Evolutionary conservation across 345 rosid species (phyloP).

Genomic region (Arabidopsis suecica): DNA sequence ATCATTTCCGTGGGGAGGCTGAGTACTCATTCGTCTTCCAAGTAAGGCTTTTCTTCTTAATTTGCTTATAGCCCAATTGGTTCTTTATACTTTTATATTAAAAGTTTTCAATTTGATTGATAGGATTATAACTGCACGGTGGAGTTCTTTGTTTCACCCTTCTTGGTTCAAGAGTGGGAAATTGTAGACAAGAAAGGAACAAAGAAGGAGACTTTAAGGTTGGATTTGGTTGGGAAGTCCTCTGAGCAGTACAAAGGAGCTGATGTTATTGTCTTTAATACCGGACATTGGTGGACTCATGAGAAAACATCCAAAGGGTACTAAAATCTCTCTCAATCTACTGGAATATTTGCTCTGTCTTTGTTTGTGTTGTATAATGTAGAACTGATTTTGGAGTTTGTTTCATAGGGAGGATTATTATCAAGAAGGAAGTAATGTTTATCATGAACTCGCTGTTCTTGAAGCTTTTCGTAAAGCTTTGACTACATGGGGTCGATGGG

Average conservation of each 20-base stretch:
- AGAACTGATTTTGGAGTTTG: constrained; percentile 26
- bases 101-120: constrained; percentile 1
- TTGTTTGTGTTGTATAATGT: constrained; percentile 11
- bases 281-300: constrained; percentile 99
- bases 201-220: constrained; percentile 83
- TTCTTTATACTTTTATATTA: neutral
- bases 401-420: constrained; percentile 83
- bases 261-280: constrained; percentile 83
- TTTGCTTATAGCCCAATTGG: neutral
- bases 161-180: constrained; percentile 95
- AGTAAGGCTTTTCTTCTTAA: constrained; percentile 46
- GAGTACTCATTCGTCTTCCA: constrained; percentile 81
- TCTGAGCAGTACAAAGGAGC: constrained; percentile 78
- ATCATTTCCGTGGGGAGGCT: constrained; percentile 77
- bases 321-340: neutral
- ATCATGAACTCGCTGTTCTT: constrained; percentile 73
- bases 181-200: constrained; percentile 60
- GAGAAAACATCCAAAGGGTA: constrained; percentile 96
- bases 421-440: constrained; percentile 96
- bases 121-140: constrained; percentile 81
- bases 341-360: constrained; percentile 1
- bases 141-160: constrained; percentile 93
- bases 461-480: constrained; percentile 97
- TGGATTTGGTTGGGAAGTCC: constrained; percentile 80
- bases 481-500: constrained; percentile 97